Percentiles rank a stretch among this genome's conserved stretches.
phyloP scores from a whole-genome alignment of 2,329 filamentous ascomycete species.

The Aspergillus jensenii region DNA sequence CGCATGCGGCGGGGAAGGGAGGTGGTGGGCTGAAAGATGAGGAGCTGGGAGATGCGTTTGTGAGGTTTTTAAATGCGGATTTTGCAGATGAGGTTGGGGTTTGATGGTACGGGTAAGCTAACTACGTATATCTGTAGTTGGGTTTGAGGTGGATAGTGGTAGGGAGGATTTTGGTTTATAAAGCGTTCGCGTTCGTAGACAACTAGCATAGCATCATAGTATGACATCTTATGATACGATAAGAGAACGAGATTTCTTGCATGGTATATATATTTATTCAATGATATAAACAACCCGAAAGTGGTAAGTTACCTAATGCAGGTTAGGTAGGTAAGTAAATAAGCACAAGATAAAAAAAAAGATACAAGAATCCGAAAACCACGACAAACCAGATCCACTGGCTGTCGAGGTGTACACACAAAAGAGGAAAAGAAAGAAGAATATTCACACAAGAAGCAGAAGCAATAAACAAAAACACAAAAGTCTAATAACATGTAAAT shows the following conservation, averaged over 20 bases:
- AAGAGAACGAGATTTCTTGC: neutral
- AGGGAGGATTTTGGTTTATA: neutral
- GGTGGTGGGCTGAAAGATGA: conserved; percentile 33
- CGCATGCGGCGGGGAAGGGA: conserved; percentile 34
- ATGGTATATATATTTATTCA: neutral
- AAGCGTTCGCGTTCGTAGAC: neutral
- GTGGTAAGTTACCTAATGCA: neutral
- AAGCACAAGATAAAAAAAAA: neutral
- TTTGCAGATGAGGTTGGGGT: conserved; percentile 33
- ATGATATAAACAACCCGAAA: neutral
- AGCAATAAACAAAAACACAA: neutral
- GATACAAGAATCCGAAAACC: neutral
- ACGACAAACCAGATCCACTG: neutral
- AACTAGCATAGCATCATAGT: neutral
- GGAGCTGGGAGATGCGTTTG: conserved; percentile 46
- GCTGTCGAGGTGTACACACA: neutral
- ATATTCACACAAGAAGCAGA: conserved; percentile 6
- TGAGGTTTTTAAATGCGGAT: conserved; percentile 46
- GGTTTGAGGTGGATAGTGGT: neutral
- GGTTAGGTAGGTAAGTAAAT: neutral
- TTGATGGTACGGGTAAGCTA: neutral
- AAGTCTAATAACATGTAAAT: neutral
- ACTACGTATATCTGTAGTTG: neutral
- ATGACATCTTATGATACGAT: neutral
- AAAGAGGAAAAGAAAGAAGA: neutral